Base-by-base conservation (phyloP, 1,284 basidiomycete genomes). In the Cryptococcus maquisensis region DNA sequence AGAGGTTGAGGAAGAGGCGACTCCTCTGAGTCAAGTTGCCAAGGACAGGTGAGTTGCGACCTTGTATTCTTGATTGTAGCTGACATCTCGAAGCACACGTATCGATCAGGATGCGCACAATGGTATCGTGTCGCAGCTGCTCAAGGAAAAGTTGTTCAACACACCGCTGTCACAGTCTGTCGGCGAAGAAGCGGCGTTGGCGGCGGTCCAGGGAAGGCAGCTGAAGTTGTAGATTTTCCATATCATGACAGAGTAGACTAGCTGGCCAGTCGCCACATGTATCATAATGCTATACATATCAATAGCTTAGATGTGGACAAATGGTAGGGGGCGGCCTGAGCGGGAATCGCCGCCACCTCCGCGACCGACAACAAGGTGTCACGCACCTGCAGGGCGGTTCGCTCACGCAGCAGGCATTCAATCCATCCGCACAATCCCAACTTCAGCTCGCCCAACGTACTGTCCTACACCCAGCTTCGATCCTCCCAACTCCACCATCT, bases 41-140 rank as follows among this genome's bases (percentile, higher is more conserved):
- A 86, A 85, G 71, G 91, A 96, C 69, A 86, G 88, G 90, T 89
- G 55, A 45, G 81, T 50, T 16, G 20, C 5, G 7, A 10, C 7
- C 10, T 7, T 1, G 10, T 32, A 18, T 38, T 26, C 16, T 28
- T 44, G 24, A 42, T 41, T 49, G 49, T 21, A 43, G 45, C 49
- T 51, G 10, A 32, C 28, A 10, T 10, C 28, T 32, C 10, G n/a
- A 46, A 94, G 91, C 65, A 84, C 82, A 35, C 90, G 88, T 66
- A 87, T 96, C 51, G 84, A 90, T 0, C 81, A 84, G 9, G 92
- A 97, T 69, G 88, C 88, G 0, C 88, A 94, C 65, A 92, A 96
- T 65, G 93, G 90, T 1, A 82, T 96, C 54, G 88, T 94, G 56
- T 80, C 90, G 0, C 91, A 94, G 72, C 84, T 92, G 4, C 80